Percentiles rank a stretch among this genome's conserved stretches.
These are phyloP conservation scores for Debaryomyces hansenii DNA, from an alignment of 805 yeast genomes.

Conservation along the genomic window DNA sequence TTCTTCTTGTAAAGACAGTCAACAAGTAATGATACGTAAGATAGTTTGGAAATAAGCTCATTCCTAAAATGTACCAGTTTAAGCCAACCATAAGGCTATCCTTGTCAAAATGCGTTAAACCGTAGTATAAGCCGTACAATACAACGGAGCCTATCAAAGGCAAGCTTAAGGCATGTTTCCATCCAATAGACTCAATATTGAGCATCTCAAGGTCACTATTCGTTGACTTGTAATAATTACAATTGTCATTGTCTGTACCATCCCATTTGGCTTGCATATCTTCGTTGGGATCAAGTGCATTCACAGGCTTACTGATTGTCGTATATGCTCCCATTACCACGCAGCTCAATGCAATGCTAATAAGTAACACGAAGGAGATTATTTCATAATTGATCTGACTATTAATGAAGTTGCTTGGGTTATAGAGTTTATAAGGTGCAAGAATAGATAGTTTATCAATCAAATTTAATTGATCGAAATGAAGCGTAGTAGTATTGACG, in stretches of 20 bases:
- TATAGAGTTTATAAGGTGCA: constrained; percentile 4
- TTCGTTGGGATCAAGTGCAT: constrained; percentile 21
- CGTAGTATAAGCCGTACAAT: constrained; percentile 40
- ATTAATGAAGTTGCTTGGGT: neutral
- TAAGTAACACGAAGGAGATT: constrained; percentile 6
- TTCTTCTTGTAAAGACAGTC: constrained; percentile 23
- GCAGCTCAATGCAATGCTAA: constrained; percentile 25
- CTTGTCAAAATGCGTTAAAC: constrained; percentile 29
- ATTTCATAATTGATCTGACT: constrained; percentile 1
- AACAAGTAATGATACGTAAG: constrained; percentile 25
- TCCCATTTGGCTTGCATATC: constrained; percentile 12
- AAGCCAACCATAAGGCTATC: constrained; percentile 30
- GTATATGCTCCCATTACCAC: constrained; percentile 18
- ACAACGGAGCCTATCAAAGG: constrained; percentile 46
- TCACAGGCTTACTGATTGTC: constrained; percentile 22
- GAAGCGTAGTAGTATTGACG: neutral
- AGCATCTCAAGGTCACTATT: constrained; percentile 4
- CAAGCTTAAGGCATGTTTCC: constrained; percentile 33
- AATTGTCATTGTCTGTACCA: constrained; percentile 20
- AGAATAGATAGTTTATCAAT: constrained; percentile 4
- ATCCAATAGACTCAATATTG: constrained; percentile 5
- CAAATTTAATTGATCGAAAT: constrained; percentile 1
- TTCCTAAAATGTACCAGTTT: constrained; percentile 32
- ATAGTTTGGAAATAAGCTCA: constrained; percentile 33
- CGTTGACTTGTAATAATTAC: constrained; percentile 5